Conservation (phyloP, 2,329 filamentous ascomycete species). For the Ophiostoma sp. region DNA sequence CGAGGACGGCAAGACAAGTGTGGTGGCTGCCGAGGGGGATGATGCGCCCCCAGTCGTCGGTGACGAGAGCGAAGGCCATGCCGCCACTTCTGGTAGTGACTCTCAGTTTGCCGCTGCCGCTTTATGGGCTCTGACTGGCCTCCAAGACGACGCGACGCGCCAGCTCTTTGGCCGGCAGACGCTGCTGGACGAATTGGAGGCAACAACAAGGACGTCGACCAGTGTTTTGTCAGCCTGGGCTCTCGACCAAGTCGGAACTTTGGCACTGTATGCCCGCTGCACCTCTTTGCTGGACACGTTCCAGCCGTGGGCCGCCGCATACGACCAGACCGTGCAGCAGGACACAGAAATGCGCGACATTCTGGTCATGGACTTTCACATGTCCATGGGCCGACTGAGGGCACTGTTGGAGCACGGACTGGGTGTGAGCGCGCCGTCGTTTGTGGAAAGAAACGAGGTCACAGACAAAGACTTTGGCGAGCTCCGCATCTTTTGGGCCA, state of each 20-base stretch:
- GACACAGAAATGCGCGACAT: slow-evolving; percentile 25
- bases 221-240: slow-evolving; percentile 18
- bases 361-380: slow-evolving; percentile 26
- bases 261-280: slow-evolving; percentile 24
- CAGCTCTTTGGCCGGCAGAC: slow-evolving; percentile 26
- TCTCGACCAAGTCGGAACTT: slow-evolving; percentile 20
- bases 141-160: slow-evolving; percentile 27
- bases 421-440: slow-evolving; percentile 9
- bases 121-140: slow-evolving; percentile 24
- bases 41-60: slow-evolving; percentile 23
- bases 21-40: slow-evolving; percentile 21
- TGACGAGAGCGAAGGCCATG: slow-evolving; percentile 2
- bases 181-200: slow-evolving; percentile 29
- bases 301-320: slow-evolving; percentile 26
- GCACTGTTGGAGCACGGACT: slow-evolving; percentile 24
- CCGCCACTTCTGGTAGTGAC: background rate
- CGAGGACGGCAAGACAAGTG: slow-evolving; percentile 19
- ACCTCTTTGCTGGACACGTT: slow-evolving; percentile 25
- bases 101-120: background rate
- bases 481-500: slow-evolving; percentile 25
- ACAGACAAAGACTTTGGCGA: slow-evolving; percentile 4
- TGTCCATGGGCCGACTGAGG: slow-evolving; percentile 22
- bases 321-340: slow-evolving; percentile 27
- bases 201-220: background rate
- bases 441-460: background rate